These are phyloP conservation scores for Apiosordaria backusii DNA, from an alignment of 495 filamentous ascomycete species.

Conservation along the genomic window DNA sequence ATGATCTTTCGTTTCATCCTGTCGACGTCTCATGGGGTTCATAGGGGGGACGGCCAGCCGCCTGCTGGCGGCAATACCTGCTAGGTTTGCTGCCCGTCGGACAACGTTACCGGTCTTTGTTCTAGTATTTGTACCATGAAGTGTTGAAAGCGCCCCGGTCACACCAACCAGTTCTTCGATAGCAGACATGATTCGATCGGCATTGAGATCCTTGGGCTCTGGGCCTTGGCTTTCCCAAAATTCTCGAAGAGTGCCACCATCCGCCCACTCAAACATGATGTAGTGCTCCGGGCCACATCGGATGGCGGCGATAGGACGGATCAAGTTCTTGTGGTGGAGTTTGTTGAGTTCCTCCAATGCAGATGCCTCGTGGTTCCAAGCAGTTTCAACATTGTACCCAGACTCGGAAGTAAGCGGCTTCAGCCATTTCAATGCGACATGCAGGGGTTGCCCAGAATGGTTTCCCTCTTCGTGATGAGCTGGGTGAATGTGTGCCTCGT, in stretches of 20 bases:
- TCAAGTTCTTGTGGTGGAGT: conserved; percentile 2
- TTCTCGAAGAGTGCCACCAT: conserved; percentile 9
- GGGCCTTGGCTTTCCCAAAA: conserved; percentile 1
- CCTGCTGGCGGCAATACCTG: neutral
- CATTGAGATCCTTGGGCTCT: neutral
- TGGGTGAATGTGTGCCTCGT: neutral
- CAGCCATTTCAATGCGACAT: conserved; percentile 6
- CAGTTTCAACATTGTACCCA: neutral
- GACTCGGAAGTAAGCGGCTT: neutral
- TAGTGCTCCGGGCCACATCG: conserved; percentile 2
- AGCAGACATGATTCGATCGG: neutral
- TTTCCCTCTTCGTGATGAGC: neutral
- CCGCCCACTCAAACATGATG: conserved; percentile 14
- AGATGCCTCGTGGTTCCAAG: conserved; percentile 7
- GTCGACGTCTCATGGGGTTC: neutral
- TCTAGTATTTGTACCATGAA: neutral
- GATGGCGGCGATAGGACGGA: conserved; percentile 8
- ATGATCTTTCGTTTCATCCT: neutral
- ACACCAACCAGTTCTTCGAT: neutral
- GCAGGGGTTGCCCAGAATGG: neutral
- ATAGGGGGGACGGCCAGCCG: neutral
- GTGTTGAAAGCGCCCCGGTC: neutral
- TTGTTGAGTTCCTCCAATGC: conserved; percentile 9
- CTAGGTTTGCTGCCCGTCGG: neutral
- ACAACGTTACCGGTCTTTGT: conserved; percentile 1